phyloP scores from a whole-genome alignment of 73 alveolate genomes.

The Paramecium primaurelia region DNA sequence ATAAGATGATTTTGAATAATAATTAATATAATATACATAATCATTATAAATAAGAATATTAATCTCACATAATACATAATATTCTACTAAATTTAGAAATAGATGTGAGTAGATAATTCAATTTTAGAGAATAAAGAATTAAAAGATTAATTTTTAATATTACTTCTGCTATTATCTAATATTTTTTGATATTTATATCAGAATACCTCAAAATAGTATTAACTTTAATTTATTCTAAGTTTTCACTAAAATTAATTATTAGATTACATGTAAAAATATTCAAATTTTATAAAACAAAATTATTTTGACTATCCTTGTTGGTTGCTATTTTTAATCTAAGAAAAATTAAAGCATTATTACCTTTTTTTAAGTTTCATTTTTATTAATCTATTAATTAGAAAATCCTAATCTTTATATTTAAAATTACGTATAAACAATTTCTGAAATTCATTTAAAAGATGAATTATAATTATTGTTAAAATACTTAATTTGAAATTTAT shows the following conservation, averaged over 20 bases:
- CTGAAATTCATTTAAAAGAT: neutral
- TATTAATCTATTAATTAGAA: neutral
- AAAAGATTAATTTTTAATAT: neutral
- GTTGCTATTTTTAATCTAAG: neutral
- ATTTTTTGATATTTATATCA: neutral
- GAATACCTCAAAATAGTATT: neutral
- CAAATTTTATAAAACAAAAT: neutral
- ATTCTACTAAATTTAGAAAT: neutral
- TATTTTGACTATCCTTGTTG: neutral
- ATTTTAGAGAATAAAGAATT: neutral
- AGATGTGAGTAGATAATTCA: neutral
- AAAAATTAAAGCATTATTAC: no score
- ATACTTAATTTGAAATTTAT: neutral
- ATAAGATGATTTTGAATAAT: neutral
- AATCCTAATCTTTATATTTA: neutral
- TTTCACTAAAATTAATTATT: neutral
- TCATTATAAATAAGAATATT: neutral
- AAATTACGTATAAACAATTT: neutral
- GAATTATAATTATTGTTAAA: neutral
- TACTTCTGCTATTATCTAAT: neutral
- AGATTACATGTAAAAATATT: neutral
- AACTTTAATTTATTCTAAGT: neutral
- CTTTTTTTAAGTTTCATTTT: neutral
- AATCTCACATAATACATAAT: neutral
- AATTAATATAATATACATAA: neutral